phyloP scores from a whole-genome alignment of 495 filamentous ascomycete species.

The Entonaema liquescens region DNA sequence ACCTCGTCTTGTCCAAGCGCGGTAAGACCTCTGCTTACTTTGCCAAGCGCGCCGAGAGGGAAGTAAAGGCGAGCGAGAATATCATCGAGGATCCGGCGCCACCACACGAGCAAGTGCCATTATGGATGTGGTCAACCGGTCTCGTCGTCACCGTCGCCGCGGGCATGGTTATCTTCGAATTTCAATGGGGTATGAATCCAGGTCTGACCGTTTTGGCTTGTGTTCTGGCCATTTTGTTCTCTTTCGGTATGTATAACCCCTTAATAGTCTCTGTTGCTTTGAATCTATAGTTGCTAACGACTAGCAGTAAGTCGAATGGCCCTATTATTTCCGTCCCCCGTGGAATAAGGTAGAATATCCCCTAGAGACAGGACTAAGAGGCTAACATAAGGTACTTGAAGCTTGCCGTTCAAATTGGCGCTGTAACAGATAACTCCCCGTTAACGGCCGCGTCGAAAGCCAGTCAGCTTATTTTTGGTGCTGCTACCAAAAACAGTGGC shows the following conservation, averaged over 20 bases:
- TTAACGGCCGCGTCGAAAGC: conserved; percentile 72
- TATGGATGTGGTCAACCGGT: conserved; percentile 68
- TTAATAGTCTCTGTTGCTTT: not conserved
- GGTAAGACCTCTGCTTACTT: conserved; percentile 60
- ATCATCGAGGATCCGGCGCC: conserved; percentile 62
- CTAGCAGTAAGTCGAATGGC: not conserved
- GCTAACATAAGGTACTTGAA: not conserved
- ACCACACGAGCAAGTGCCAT: conserved; percentile 64
- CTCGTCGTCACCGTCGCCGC: conserved; percentile 61
- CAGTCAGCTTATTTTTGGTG: conserved; percentile 72
- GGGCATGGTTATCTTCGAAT: conserved; percentile 65
- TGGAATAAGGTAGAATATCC: not conserved
- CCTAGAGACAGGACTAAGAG: not conserved
- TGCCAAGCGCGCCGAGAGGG: conserved; percentile 50
- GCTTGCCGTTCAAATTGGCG: conserved; percentile 66
- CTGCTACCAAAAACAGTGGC: conserved; percentile 61
- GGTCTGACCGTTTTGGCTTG: conserved; percentile 69
- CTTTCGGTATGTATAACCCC: conserved; percentile 53
- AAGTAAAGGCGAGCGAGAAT: conserved; percentile 44
- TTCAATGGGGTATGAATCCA: conserved; percentile 69
- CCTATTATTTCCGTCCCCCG: too few species aligned
- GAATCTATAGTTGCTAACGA: conserved; percentile 1
- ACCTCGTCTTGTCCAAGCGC: conserved; percentile 46
- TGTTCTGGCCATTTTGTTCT: conserved; percentile 72
- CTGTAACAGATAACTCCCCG: conserved; percentile 69